These are phyloP conservation scores for Neofusicoccum kwambonambiense DNA, from an alignment of 2,329 filamentous ascomycete species.

Conservation along the genomic window DNA sequence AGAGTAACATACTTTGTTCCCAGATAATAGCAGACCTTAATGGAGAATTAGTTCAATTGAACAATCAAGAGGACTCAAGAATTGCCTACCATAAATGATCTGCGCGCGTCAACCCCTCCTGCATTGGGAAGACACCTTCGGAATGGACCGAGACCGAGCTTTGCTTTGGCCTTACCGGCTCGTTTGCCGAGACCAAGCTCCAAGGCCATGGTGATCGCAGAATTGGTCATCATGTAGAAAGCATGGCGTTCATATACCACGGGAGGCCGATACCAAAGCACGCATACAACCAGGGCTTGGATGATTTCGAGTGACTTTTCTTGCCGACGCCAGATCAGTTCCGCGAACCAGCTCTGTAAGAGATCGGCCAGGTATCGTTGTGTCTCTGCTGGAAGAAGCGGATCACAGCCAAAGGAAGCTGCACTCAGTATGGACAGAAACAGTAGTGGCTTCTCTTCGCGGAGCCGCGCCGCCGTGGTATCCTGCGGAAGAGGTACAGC, in stretches of 20 bases:
- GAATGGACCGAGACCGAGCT: constrained; percentile 34
- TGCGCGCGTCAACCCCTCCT: constrained; percentile 56
- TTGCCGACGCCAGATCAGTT: constrained; percentile 70
- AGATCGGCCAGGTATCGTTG: constrained; percentile 67
- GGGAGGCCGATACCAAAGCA: constrained; percentile 84
- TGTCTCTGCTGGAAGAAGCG: constrained; percentile 48
- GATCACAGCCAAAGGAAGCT: constrained; percentile 47
- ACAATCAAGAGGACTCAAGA: neutral
- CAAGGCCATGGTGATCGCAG: constrained; percentile 77
- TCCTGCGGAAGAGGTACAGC: constrained; percentile 57
- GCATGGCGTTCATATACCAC: constrained; percentile 83
- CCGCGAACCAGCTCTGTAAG: constrained; percentile 69
- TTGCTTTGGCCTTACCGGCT: constrained; percentile 43
- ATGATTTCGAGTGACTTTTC: constrained; percentile 82
- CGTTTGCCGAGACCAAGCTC: constrained; percentile 74
- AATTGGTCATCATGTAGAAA: constrained; percentile 83
- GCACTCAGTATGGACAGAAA: constrained; percentile 59
- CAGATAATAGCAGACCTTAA: constrained; percentile 54
- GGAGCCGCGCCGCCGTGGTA: constrained; percentile 54
- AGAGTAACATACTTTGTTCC: constrained; percentile 48
- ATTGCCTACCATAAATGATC: constrained; percentile 54
- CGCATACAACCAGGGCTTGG: constrained; percentile 71
- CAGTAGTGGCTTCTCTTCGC: constrained; percentile 58
- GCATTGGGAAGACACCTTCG: constrained; percentile 43
- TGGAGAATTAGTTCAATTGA: neutral